Evolutionary conservation across 1,284 basidiomycete species (phyloP).

Genomic region (Cutaneotrichosporon sp.): DNA sequence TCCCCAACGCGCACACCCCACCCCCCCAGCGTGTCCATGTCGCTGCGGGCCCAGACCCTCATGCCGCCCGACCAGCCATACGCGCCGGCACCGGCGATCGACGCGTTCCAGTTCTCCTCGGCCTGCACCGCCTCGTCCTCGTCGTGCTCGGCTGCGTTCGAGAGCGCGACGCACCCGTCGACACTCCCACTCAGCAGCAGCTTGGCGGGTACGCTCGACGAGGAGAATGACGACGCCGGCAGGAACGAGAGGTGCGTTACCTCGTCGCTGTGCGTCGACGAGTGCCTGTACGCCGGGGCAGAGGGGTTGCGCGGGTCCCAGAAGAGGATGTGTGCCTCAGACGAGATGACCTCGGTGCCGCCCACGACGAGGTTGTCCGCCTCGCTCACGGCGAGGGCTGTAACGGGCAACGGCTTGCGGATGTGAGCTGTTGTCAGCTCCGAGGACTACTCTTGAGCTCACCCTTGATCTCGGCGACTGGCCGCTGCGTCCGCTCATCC

Average conservation of each 20-base stretch:
- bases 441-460: constrained; percentile 17
- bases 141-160: constrained; percentile 54
- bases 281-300: constrained; percentile 53
- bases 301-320: constrained; percentile 54
- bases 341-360: constrained; percentile 55
- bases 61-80: constrained; percentile 36
- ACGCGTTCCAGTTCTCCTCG: constrained; percentile 52
- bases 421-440: constrained; percentile 37
- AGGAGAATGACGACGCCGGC: constrained; percentile 38
- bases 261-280: constrained; percentile 58
- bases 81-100: constrained; percentile 45
- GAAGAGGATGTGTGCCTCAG: constrained; percentile 56
- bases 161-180: constrained; percentile 57
- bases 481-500: constrained; percentile 46
- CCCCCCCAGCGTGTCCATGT: constrained; percentile 52
- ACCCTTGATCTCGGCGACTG: constrained; percentile 47
- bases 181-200: constrained; percentile 56
- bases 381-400: constrained; percentile 45
- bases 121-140: constrained; percentile 57
- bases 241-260: constrained; percentile 56
- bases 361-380: constrained; percentile 54
- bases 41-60: constrained; percentile 52
- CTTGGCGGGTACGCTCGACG: constrained; percentile 33
- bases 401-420: constrained; percentile 48
- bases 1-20: constrained; percentile 39